These are phyloP conservation scores for Nemania sp. DNA, from an alignment of 2,329 filamentous ascomycete species.

Conservation along the genomic window DNA sequence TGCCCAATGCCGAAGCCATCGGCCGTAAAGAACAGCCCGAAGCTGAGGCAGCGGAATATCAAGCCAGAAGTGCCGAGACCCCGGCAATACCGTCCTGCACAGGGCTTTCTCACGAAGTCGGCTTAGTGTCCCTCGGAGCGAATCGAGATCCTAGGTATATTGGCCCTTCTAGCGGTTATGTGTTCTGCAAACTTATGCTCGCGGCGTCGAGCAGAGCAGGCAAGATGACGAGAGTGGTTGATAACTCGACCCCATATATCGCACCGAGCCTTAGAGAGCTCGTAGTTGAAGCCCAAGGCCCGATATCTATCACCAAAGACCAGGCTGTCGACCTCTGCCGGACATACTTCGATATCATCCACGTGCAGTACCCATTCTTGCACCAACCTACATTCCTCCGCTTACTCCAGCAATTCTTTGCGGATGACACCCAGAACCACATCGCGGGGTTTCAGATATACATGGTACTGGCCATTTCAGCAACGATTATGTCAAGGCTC, in stretches of 20 bases:
- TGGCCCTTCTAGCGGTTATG: conserved; percentile 60
- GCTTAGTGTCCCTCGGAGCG: conserved; percentile 54
- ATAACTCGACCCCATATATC: conserved; percentile 15
- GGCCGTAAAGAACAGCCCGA: not conserved
- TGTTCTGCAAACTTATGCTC: conserved; percentile 55
- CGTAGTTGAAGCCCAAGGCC: conserved; percentile 20
- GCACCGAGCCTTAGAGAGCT: conserved; percentile 23
- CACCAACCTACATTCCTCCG: conserved; percentile 49
- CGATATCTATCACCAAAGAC: conserved; percentile 36
- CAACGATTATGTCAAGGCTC: conserved; percentile 50
- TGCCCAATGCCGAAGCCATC: not conserved
- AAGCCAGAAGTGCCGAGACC: not conserved
- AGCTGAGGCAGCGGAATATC: not conserved
- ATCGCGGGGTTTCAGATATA: conserved; percentile 52
- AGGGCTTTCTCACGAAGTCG: conserved; percentile 55
- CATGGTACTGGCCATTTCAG: conserved; percentile 58
- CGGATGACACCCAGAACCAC: conserved; percentile 35
- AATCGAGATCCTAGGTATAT: conserved; percentile 56
- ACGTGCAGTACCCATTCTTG: conserved; percentile 55
- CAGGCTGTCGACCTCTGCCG: conserved; percentile 48
- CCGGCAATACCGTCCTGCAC: conserved; percentile 28
- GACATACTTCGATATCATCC: conserved; percentile 54
- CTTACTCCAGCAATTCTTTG: conserved; percentile 44
- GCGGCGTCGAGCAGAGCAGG: conserved; percentile 40
- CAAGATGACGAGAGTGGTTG: conserved; percentile 1